phyloP scores from a whole-genome alignment of 1,284 basidiomycete genomes.

The Inonotus obliquus region DNA sequence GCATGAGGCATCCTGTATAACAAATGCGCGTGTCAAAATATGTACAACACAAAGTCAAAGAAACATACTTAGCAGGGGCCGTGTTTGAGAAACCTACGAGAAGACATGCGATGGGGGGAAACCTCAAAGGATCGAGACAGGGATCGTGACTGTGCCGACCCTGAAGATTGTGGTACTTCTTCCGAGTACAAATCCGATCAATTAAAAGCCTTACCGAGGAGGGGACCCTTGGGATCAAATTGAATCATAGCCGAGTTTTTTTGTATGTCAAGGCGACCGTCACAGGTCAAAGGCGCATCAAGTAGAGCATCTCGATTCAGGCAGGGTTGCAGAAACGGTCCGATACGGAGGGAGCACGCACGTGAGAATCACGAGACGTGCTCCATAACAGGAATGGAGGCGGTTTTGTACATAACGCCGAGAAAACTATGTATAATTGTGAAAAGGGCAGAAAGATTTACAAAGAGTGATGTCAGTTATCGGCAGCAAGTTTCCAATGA shows the following conservation, averaged over 20 bases:
- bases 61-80: not conserved
- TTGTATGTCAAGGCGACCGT: slow-evolving; percentile 4
- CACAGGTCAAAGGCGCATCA: slow-evolving; percentile 1
- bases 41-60: not conserved
- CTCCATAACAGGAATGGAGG: not conserved
- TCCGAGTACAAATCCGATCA: slow-evolving; percentile 1
- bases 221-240: not conserved
- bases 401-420: not conserved
- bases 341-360: not conserved
- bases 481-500: not conserved
- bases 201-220: not conserved
- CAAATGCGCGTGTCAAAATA: not conserved
- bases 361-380: not conserved
- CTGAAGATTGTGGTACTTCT: not conserved
- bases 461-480: not conserved
- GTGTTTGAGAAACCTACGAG: too few relatives aligned
- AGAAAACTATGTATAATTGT: not conserved
- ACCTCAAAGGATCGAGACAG: not conserved
- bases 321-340: not conserved
- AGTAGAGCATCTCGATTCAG: not conserved
- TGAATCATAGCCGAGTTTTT: not conserved
- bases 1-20: not conserved
- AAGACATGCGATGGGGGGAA: not conserved
- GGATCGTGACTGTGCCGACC: not conserved
- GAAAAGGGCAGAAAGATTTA: not conserved